These are phyloP conservation scores for Pseudodiploospora longispora DNA, from an alignment of 2,329 filamentous ascomycete genomes.

Conservation along the genomic window DNA sequence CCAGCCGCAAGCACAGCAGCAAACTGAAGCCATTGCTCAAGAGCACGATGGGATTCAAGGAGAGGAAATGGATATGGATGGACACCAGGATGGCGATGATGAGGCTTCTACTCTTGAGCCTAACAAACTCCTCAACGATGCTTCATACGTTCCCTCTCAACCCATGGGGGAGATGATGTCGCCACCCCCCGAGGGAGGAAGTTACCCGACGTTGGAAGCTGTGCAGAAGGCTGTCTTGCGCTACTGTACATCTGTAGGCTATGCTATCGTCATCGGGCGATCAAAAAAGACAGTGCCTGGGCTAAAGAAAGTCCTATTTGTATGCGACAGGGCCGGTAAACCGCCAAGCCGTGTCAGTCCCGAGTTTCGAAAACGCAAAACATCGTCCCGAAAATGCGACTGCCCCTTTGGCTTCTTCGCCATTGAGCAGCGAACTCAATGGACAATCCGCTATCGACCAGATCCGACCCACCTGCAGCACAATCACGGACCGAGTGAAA, in stretches of 20 bases:
- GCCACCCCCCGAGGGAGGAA: constrained; percentile 55
- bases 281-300: constrained; percentile 62
- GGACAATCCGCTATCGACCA: constrained; percentile 58
- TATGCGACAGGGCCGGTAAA: constrained; percentile 58
- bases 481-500: constrained; percentile 60
- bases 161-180: constrained; percentile 55
- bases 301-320: constrained; percentile 59
- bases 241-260: constrained; percentile 61
- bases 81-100: constrained; percentile 38
- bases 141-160: constrained; percentile 43
- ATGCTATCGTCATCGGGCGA: constrained; percentile 59
- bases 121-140: constrained; percentile 37
- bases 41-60: constrained; percentile 34
- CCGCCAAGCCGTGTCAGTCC: constrained; percentile 54
- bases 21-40: constrained; percentile 28
- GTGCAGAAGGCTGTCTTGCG: constrained; percentile 55
- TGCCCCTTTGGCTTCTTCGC: constrained; percentile 64
- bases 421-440: constrained; percentile 58
- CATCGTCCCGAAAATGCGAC: constrained; percentile 60
- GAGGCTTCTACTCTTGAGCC: constrained; percentile 35
- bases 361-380: constrained; percentile 57
- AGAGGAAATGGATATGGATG: constrained; percentile 47
- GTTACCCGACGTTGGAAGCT: constrained; percentile 55
- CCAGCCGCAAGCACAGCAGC: constrained; percentile 22
- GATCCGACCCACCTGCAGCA: constrained; percentile 50